Conservation (phyloP, 2,329 filamentous ascomycete genomes). For the Thermoascus crustaceus region DNA sequence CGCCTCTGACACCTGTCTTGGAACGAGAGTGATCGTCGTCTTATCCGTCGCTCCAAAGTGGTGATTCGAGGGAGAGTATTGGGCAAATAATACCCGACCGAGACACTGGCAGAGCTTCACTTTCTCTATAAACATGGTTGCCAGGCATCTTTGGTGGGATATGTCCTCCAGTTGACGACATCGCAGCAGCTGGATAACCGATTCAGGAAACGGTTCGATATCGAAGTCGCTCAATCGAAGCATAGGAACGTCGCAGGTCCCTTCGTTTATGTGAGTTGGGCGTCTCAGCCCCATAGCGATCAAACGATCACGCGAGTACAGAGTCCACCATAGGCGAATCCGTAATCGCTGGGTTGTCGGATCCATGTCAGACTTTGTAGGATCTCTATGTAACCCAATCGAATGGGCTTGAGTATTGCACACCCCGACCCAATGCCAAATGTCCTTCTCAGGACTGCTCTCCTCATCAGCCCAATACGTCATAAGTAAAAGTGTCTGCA, state of each 20-base stretch:
- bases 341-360: constrained; percentile 62
- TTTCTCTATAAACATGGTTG: constrained; percentile 79
- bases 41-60: constrained; percentile 61
- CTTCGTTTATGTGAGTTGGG: constrained; percentile 79
- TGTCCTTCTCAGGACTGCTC: constrained; percentile 77
- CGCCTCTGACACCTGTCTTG: constrained; percentile 71
- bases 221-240: constrained; percentile 73
- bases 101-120: constrained; percentile 79
- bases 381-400: constrained; percentile 76
- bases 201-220: constrained; percentile 56
- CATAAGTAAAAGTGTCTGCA: constrained; percentile 78
- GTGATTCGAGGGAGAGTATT: constrained; percentile 77
- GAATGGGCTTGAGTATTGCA: constrained; percentile 81
- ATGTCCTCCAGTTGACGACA: constrained; percentile 63
- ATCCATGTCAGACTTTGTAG: constrained; percentile 61
- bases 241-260: constrained; percentile 89
- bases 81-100: constrained; percentile 73
- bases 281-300: constrained; percentile 83
- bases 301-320: constrained; percentile 82
- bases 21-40: constrained; percentile 70
- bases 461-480: constrained; percentile 93
- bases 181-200: constrained; percentile 54
- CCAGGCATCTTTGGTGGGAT: constrained; percentile 65
- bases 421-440: constrained; percentile 91
- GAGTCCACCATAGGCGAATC: constrained; percentile 91